phyloP scores from a whole-genome alignment of 2,329 filamentous ascomycete species.

The Penicillium concentricum region DNA sequence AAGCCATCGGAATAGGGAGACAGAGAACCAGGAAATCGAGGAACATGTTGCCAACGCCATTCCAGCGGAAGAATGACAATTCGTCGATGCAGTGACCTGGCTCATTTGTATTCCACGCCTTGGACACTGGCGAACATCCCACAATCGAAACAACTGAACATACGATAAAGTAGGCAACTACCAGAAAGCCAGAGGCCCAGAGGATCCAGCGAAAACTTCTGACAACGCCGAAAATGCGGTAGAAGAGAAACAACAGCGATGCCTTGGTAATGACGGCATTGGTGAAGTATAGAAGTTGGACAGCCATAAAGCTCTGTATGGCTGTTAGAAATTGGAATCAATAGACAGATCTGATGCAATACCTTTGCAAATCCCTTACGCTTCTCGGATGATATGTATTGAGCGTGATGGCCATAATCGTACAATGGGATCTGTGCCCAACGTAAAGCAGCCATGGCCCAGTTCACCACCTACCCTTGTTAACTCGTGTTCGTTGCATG shows the following conservation, averaged over 20 bases:
- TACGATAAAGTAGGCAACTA: constrained; percentile 24
- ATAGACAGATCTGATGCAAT: not conserved
- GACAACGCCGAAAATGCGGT: constrained; percentile 31
- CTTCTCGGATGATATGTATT: constrained; percentile 12
- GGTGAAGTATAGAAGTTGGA: constrained; percentile 25
- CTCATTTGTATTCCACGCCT: constrained; percentile 20
- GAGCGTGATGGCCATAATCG: constrained; percentile 18
- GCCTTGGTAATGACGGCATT: constrained; percentile 28
- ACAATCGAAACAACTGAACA: constrained; percentile 20
- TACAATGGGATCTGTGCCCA: constrained; percentile 19
- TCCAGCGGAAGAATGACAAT: constrained; percentile 27
- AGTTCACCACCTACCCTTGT: constrained; percentile 20
- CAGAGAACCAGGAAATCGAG: constrained; percentile 27
- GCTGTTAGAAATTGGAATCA: not conserved
- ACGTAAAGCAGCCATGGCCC: constrained; percentile 22
- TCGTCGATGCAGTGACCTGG: constrained; percentile 23
- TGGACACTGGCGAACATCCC: constrained; percentile 23
- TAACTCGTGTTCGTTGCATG: not conserved
- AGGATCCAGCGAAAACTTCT: constrained; percentile 23
- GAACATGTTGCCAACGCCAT: constrained; percentile 26
- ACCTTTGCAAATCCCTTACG: constrained; percentile 23
- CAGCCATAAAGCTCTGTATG: constrained; percentile 24
- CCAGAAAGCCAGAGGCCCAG: constrained; percentile 12
- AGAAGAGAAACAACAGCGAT: constrained; percentile 28
- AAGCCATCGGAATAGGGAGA: constrained; percentile 31